Percentiles rank a stretch among this genome's conserved stretches.
Conservation (phyloP, 176 grass and related monocot genomes). For the Cenchrus fungigraminus region DNA sequence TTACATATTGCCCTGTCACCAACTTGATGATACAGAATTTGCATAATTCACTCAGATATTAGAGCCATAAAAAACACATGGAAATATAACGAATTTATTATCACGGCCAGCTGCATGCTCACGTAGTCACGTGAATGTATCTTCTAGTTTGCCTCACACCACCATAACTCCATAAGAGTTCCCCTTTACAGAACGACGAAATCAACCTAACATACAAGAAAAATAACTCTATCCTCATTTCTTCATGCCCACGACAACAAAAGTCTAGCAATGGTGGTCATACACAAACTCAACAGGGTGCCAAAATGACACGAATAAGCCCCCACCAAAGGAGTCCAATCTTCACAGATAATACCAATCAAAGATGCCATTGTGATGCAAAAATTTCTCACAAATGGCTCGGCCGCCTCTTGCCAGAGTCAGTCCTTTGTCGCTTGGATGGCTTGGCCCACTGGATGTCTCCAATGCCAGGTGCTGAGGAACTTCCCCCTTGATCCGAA, state of each 20-base stretch:
- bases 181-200: conserved; percentile 40
- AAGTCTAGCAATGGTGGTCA: neutral
- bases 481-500: conserved; percentile 42
- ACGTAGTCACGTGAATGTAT: neutral
- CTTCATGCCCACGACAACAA: conserved; percentile 8
- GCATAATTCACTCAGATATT: neutral
- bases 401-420: conserved; percentile 80
- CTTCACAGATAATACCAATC: neutral
- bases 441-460: conserved; percentile 98
- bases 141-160: conserved; percentile 4
- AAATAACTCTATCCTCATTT: neutral
- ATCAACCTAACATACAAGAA: conserved; percentile 32
- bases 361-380: conserved; percentile 9
- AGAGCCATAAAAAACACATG: neutral
- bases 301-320: neutral
- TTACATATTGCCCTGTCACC: no score
- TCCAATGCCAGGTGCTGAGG: conserved; percentile 50
- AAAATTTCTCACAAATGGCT: conserved; percentile 75
- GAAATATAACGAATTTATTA: conserved; percentile 6
- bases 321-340: neutral
- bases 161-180: neutral
- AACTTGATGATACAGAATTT: no score
- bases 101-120: conserved; percentile 18
- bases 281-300: neutral
- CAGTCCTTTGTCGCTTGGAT: conserved; percentile 80